Base-by-base conservation (phyloP, 176 grass and related monocot genomes). In the Oropetium thomaeum region DNA sequence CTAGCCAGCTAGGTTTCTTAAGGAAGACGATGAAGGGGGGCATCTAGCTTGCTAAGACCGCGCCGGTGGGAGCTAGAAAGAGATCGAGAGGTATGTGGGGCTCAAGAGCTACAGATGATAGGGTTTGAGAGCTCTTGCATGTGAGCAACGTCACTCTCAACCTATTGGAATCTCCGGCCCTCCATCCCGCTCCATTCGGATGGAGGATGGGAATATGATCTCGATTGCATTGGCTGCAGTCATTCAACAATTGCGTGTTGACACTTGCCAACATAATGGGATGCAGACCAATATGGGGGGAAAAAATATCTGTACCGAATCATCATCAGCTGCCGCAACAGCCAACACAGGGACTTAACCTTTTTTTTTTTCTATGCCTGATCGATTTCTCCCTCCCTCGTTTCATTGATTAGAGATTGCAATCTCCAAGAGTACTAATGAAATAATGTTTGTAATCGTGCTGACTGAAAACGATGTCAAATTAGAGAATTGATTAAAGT, bases 121-220 rank as follows among this genome's bases (percentile, higher is more conserved):
- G 79, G 81, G 89, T 69, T 51, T 75, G 87, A 76, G 87, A 76
- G 79, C 62, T 93, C 82, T 82, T 93, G 93, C 84, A 84, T 93
- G 93, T 86, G 93, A 88, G 71, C 72, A 83, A 83, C 84, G 90
- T 97, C 87, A 43, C 71, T 86, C 75, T 96, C 90, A 86, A 7
- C 62, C 57, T n/a, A 71, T 51, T 53, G 34, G 71, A 54, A 60
- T 84, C 32, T 62, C 59, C 45, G 4, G 23, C 8, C 4, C 28
- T 83, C n/a, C 37, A 55, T n/a, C n/a, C n/a, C n/a, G n/a, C n/a
- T n/a, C n/a, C n/a, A n/a, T n/a, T n/a, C 15, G 71, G 30, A 43
- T 76, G 67, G 67, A 6, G 7, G 22, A 58, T 8, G 64, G 53
- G 30, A 54, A n/a, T n/a, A 20, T 49, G 54, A 65, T 66, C 73